phyloP scores from a whole-genome alignment of 768 basidiomycete genomes.

The Nidula microcarpa region DNA sequence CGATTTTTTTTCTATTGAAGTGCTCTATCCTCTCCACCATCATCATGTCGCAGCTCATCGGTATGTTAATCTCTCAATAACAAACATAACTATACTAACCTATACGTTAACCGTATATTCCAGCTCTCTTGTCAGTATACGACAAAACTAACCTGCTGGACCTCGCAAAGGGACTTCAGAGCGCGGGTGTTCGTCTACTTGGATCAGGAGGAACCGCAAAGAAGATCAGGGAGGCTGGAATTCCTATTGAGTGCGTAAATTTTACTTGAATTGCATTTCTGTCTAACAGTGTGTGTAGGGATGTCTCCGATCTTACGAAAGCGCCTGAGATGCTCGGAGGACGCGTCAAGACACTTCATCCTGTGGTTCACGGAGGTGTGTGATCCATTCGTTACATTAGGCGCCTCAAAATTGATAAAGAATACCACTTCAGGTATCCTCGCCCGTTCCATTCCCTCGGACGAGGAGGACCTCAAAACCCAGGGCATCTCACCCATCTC shows the following conservation, averaged over 20 bases:
- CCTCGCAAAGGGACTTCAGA: constrained; percentile 80
- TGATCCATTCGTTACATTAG: background rate
- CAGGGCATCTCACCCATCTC: constrained; percentile 91
- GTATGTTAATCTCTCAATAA: constrained; percentile 7
- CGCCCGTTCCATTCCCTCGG: constrained; percentile 87
- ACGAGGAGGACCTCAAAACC: constrained; percentile 78
- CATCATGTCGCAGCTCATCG: constrained; percentile 25
- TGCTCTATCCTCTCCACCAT: background rate
- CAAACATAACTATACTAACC: background rate
- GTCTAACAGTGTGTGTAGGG: constrained; percentile 43
- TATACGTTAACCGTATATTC: background rate
- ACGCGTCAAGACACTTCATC: constrained; percentile 96
- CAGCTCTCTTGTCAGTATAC: constrained; percentile 92
- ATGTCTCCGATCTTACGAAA: constrained; percentile 96
- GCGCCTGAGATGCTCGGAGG: constrained; percentile 99
- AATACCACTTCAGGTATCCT: constrained; percentile 68
- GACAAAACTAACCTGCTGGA: constrained; percentile 91
- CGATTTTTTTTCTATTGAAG: too few species aligned
- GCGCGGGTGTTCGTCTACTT: constrained; percentile 80
- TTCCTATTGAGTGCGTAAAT: constrained; percentile 78
- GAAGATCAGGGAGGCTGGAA: constrained; percentile 91
- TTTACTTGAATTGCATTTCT: background rate
- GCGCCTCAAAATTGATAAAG: too few species aligned
- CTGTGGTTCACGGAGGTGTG: constrained; percentile 93
- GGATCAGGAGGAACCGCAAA: constrained; percentile 98